Conservation (phyloP, 352 stramenopile species). For the Phytophthora idaei region DNA sequence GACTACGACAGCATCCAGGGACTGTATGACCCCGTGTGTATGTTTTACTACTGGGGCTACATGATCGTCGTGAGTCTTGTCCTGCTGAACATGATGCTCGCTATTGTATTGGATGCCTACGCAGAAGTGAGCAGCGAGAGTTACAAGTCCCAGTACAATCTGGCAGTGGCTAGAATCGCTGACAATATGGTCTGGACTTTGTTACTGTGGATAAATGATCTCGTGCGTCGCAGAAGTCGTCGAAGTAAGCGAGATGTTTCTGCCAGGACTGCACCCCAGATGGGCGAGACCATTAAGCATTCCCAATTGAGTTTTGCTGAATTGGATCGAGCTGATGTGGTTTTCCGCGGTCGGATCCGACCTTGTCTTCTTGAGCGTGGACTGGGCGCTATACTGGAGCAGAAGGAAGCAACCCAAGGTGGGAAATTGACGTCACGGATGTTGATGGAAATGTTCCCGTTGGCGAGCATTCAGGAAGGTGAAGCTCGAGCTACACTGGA, state of each 20-base stretch:
- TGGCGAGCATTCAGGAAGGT: constrained; percentile 22
- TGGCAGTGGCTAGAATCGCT: constrained; percentile 32
- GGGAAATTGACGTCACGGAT: constrained; percentile 11
- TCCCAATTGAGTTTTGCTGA: neutral
- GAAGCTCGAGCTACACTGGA: constrained; percentile 36
- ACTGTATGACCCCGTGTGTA: constrained; percentile 44
- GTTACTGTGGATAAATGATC: constrained; percentile 18
- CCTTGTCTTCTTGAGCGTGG: constrained; percentile 20
- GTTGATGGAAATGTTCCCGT: constrained; percentile 30
- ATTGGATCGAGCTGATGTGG: constrained; percentile 17
- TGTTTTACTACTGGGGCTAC: constrained; percentile 73
- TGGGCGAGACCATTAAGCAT: neutral
- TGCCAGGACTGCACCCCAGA: constrained; percentile 7
- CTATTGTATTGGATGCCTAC: constrained; percentile 55
- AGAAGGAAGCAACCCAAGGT: neutral
- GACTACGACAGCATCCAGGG: constrained; percentile 56
- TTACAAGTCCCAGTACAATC: constrained; percentile 31
- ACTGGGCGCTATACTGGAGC: constrained; percentile 18
- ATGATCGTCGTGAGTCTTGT: constrained; percentile 60
- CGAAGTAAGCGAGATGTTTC: constrained; percentile 13
- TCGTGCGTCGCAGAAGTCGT: neutral
- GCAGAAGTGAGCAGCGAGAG: constrained; percentile 38
- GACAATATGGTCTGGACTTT: constrained; percentile 29
- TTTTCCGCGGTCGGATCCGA: constrained; percentile 32
- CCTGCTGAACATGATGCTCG: constrained; percentile 77